Evolutionary conservation across 306 rosid species (phyloP), one percentile per base, ranked within the genome.

Genomic region (Geum urbanum): DNA sequence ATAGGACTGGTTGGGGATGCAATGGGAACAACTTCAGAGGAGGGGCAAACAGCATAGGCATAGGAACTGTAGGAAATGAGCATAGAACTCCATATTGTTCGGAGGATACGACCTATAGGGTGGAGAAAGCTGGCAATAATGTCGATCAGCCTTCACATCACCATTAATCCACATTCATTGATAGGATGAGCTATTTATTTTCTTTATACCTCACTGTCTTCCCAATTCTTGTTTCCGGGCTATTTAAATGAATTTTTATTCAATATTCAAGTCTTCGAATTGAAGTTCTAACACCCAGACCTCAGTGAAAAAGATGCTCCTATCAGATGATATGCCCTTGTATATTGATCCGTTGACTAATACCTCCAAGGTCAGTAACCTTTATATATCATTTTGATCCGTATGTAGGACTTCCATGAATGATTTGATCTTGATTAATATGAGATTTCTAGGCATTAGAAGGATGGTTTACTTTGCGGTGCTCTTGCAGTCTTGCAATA

Each of bases 71-170:
- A 78, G 73, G 81, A 51, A 79, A 77, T 55, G 90, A 88, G 74
- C 74, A 67, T 60, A 78, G 66, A 72, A 84, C 72, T 76, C 69
- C 79, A 65, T 66, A 75, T 86, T 76, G 71, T 70, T 80, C 88
- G 5, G 92, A 86, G 81, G 88, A 86, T 75, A 81, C 81, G 80
- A 81, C 74, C 75, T 70, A 80, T 87, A 80, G 82, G 83, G 82
- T 66, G 74, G 96, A 86, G 71, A 80, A 82, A 72, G 94, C 79
- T 78, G 84, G 84, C 63, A 80, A 71, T 79, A 84, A 78, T 86
- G 79, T 75, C 81, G 67, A 77, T 81, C 86, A 84, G 87, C 84
- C 84, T 72, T 78, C 86, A 85, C 83, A 84, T 62, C 81, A 73
- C 78, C 80, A 81, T 80, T 70, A 74, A 78, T 78, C 85, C 81